Evolutionary conservation across 768 basidiomycete genomes (phyloP), one percentile per base, ranked within the genome.

Genomic region (Leccinum uliginosum): DNA sequence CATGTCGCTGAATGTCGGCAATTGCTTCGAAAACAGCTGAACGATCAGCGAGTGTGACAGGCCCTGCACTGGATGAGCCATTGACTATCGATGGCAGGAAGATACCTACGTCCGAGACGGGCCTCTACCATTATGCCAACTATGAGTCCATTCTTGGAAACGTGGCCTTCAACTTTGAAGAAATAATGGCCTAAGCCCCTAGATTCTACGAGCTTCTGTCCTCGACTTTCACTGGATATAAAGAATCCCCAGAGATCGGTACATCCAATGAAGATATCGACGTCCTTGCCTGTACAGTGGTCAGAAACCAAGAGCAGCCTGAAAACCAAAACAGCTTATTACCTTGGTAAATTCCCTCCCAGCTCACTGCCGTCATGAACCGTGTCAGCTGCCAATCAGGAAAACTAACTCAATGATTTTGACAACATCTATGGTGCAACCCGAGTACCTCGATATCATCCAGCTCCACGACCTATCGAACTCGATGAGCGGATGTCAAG

Each of bases 61-160:
- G 48, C 21, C 67, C 70, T 73, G 34, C 19, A 51, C 7, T 1
- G 6, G 27, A 55, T 69, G 29, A 66, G 61, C 21, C 6, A 26
- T 29, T 26, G 35, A 27, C 45, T 26, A 54, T 35, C 21, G 11
- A 29, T 44, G 9, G 19, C 6, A 26, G 26, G 23, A 21, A 10
- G 11, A 4, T 21, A 61, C 69, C 24, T 55, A 69, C 71, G 68
- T 58, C 70, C 70, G 26, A 72, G 46, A 15, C 56, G 46, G 19
- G 66, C 49, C 44, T 73, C 71, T 48, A 53, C 63, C 71, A 72
- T 74, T 34, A 73, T 45, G 7, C 71, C 71, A 29, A 74, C 49
- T 24, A 72, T 50, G 19, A 38, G 51, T 7, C 71, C 73, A n/a
- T 66, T 69, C 50, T 64, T 62, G 46, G 66, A 62, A 19, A 72